These are phyloP conservation scores for Mallotus nudiflorus DNA, from an alignment of 345 rosid genomes.

Conservation along the genomic window DNA sequence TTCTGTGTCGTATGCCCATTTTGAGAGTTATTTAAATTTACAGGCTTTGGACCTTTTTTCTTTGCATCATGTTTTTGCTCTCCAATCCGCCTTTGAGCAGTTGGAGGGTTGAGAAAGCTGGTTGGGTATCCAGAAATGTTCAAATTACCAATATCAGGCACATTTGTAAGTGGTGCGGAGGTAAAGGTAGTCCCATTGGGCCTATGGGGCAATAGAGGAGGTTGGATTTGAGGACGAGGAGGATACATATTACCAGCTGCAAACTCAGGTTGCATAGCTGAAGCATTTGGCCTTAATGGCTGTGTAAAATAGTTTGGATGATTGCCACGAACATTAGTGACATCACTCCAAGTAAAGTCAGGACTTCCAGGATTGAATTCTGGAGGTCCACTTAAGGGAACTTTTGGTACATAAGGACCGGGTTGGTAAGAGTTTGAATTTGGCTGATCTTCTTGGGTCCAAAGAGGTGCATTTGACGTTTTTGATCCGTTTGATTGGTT, in stretches of 20 bases:
- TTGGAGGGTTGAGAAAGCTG: constrained; percentile 23
- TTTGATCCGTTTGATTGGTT: constrained; percentile 21
- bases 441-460: constrained; percentile 26
- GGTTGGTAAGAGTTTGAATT: constrained; percentile 25
- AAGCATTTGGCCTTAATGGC: constrained; percentile 28
- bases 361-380: constrained; percentile 24
- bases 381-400: constrained; percentile 20
- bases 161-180: constrained; percentile 19
- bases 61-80: constrained; percentile 25
- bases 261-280: constrained; percentile 20
- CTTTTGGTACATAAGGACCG: constrained; percentile 19
- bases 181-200: constrained; percentile 21
- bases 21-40: constrained; percentile 19
- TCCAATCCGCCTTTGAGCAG: constrained; percentile 27
- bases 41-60: constrained; percentile 17
- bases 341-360: constrained; percentile 29
- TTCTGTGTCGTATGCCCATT: constrained; percentile 27
- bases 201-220: constrained; percentile 19
- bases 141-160: constrained; percentile 33
- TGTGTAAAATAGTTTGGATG: constrained; percentile 17
- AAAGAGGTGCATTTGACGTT: constrained; percentile 13
- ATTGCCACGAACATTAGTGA: constrained; percentile 15
- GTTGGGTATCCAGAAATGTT: constrained; percentile 21
- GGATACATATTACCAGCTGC: constrained; percentile 10
- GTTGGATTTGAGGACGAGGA: constrained; percentile 6